Conservation (phyloP, 148 eudicot genomes). For the Fagopyrum tataricum region DNA sequence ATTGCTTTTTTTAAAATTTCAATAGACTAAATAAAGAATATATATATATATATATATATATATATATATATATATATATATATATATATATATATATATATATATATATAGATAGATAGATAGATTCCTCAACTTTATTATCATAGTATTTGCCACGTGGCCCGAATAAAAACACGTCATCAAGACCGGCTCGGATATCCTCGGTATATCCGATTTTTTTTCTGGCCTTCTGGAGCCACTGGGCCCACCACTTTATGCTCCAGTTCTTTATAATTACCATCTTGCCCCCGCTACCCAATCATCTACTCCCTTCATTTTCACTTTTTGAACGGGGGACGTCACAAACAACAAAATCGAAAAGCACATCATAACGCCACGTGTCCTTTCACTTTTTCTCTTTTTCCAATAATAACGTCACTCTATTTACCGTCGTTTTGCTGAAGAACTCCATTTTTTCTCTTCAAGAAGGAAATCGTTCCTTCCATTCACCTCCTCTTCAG, state of each 20-base stretch:
- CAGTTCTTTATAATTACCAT: not conserved
- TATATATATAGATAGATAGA: too few species aligned
- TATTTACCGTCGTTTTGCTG: not conserved
- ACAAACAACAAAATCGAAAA: not conserved
- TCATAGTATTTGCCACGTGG: not conserved
- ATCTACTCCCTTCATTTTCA: not conserved
- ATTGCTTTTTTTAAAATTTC: too few species aligned
- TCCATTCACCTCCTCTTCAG: conserved; percentile 4
- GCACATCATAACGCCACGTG: conserved; percentile 1
- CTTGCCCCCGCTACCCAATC: not conserved
- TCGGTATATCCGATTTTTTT: conserved; percentile 7
- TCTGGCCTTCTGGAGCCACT: not conserved
- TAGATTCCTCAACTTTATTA: too few species aligned
- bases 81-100: too few species aligned
- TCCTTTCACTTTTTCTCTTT: not conserved
- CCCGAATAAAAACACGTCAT: not conserved
- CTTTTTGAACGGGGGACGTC: not conserved
- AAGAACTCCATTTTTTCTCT: not conserved
- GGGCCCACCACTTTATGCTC: not conserved
- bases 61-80: too few species aligned
- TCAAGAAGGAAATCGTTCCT: not conserved
- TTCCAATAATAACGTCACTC: not conserved
- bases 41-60: too few species aligned
- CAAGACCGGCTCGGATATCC: not conserved
- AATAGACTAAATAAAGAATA: too few species aligned